phyloP scores from a whole-genome alignment of 345 rosid species.

The Rhodamnia rubescens region DNA sequence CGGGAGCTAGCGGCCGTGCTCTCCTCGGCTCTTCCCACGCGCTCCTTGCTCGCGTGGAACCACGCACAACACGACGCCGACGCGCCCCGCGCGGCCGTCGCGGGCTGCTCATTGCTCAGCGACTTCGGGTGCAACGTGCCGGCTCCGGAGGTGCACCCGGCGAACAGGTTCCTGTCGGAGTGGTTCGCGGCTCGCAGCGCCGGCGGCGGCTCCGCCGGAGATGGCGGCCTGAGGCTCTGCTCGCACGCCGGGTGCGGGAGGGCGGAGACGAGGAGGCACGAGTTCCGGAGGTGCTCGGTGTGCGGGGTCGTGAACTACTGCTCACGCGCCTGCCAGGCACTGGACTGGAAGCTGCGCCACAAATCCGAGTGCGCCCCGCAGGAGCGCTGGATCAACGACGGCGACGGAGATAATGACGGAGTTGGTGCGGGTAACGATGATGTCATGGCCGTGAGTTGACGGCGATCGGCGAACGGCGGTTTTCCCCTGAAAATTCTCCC shows the following conservation, averaged over 20 bases:
- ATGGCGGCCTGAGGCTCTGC: constrained; percentile 56
- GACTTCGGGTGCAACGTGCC: constrained; percentile 98
- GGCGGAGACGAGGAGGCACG: constrained; percentile 86
- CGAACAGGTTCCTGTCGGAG: constrained; percentile 59
- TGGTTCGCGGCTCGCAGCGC: constrained; percentile 43
- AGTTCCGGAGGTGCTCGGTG: constrained; percentile 86
- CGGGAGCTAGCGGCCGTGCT: constrained; percentile 75
- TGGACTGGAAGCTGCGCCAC: constrained; percentile 91
- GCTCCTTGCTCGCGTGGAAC: constrained; percentile 4
- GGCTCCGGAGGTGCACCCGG: constrained; percentile 77
- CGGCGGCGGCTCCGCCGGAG: constrained; percentile 38
- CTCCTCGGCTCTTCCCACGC: constrained; percentile 19
- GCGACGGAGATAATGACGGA: constrained; percentile 35
- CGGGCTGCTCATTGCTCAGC: constrained; percentile 66
- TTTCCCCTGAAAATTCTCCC: not conserved
- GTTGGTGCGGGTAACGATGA: constrained; percentile 6
- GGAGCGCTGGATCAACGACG: constrained; percentile 53
- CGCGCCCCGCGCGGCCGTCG: constrained; percentile 16
- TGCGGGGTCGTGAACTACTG: constrained; percentile 93
- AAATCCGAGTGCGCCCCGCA: constrained; percentile 67
- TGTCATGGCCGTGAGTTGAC: constrained; percentile 2
- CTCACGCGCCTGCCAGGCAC: constrained; percentile 94
- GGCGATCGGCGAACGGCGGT: not conserved
- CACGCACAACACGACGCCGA: constrained; percentile 10
- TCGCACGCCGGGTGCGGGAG: constrained; percentile 84